Conservation (phyloP, 768 basidiomycete genomes). For the Boletus huronensis region DNA sequence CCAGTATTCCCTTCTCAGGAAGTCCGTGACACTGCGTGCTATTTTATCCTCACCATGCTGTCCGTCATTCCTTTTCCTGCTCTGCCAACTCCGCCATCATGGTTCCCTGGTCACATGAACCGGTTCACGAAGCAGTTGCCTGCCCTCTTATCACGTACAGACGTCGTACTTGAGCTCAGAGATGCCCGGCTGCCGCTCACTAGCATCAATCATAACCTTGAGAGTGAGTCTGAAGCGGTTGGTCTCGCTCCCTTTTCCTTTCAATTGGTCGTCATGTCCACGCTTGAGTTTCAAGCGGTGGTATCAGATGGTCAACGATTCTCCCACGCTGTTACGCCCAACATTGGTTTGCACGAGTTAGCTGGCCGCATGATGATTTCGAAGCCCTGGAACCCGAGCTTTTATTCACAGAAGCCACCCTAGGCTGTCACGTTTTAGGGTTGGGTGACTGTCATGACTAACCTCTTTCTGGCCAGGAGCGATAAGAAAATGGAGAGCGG, state of each 20-base stretch:
- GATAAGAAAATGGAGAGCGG: slow-evolving; percentile 63
- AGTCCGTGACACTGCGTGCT: not conserved
- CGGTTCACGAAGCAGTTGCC: slow-evolving; percentile 78
- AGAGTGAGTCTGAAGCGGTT: slow-evolving; percentile 48
- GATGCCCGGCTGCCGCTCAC: slow-evolving; percentile 92
- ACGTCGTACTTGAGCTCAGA: slow-evolving; percentile 91
- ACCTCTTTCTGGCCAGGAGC: slow-evolving; percentile 43
- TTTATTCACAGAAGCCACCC: slow-evolving; percentile 10
- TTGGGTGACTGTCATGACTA: slow-evolving; percentile 13
- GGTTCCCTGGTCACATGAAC: slow-evolving; percentile 97
- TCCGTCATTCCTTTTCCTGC: slow-evolving; percentile 39
- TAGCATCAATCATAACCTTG: slow-evolving; percentile 86
- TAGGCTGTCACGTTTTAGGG: slow-evolving; percentile 10
- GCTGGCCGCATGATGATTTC: slow-evolving; percentile 11
- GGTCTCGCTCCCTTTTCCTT: not conserved
- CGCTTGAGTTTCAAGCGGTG: slow-evolving; percentile 3
- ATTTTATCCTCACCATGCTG: slow-evolving; percentile 29
- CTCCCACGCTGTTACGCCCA: slow-evolving; percentile 22
- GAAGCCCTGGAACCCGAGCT: slow-evolving; percentile 8
- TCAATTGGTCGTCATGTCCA: not conserved
- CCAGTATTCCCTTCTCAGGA: slow-evolving; percentile 12
- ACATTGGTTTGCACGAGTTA: slow-evolving; percentile 13
- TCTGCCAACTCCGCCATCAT: slow-evolving; percentile 77
- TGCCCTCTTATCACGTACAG: slow-evolving; percentile 70
- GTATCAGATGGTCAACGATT: slow-evolving; percentile 15